These are phyloP conservation scores for Phytophthora palmivora DNA, from an alignment of 352 stramenopile genomes.

Conservation along the genomic window DNA sequence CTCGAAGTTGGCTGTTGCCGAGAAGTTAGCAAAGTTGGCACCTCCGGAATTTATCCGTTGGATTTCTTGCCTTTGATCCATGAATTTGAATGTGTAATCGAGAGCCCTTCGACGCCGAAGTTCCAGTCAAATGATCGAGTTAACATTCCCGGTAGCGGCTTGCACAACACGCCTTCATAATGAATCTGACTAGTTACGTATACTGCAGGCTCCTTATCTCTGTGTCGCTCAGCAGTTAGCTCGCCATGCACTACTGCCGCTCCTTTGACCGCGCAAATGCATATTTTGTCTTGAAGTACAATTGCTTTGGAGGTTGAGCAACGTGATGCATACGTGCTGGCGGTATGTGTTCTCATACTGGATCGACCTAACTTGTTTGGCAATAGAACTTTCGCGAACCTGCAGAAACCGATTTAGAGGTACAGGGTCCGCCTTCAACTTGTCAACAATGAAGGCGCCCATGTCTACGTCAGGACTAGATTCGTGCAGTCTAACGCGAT, in stretches of 20 bases:
- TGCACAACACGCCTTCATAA: neutral
- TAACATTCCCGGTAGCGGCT: neutral
- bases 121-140: neutral
- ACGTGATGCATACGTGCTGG: no score
- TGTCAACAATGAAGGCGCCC: no score
- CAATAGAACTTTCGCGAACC: no score
- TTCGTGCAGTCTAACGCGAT: no score
- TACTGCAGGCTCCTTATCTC: constrained; percentile 5
- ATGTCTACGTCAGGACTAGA: no score
- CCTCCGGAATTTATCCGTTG: neutral
- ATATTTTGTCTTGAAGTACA: neutral
- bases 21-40: constrained; percentile 1
- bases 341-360: no score
- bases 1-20: constrained; percentile 2
- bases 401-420: no score
- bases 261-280: neutral
- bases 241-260: neutral
- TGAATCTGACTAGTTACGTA: constrained; percentile 6
- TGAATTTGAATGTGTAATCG: constrained; percentile 2
- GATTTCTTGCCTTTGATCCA: neutral
- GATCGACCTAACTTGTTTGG: no score
- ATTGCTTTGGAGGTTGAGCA: no score
- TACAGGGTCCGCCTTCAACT: no score
- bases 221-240: neutral
- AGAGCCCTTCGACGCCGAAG: constrained; percentile 1